A percentile compares a stretch with the other conserved stretches of the same genome.
Conservation (phyloP, 345 rosid species). For the Sisymbrium altissimum region DNA sequence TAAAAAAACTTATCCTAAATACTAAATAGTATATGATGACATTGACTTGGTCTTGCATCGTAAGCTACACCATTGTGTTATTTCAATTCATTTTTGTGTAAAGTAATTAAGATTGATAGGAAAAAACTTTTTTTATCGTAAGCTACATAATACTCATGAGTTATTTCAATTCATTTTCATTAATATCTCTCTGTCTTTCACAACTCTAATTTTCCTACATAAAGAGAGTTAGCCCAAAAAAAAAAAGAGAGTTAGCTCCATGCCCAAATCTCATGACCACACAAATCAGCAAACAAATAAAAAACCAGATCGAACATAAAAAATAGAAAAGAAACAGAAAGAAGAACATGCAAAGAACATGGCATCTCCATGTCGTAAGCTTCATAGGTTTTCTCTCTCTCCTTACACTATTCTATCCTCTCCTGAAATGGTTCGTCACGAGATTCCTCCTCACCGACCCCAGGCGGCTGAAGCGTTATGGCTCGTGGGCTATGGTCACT, state of each 20-base stretch:
- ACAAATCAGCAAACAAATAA: not conserved
- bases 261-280: conserved; percentile 7
- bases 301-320: not conserved
- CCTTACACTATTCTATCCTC: conserved; percentile 35
- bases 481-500: conserved; percentile 87
- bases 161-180: too few species aligned
- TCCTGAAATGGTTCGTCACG: conserved; percentile 46
- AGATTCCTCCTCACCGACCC: conserved; percentile 46
- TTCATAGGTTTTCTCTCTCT: conserved; percentile 51
- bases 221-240: too few species aligned
- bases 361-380: conserved; percentile 43
- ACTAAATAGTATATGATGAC: not conserved
- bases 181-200: not conserved
- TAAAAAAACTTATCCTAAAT: not conserved
- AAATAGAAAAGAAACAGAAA: not conserved
- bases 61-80: not conserved
- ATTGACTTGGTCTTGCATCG: not conserved
- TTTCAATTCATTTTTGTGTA: not conserved
- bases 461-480: conserved; percentile 52
- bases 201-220: conserved; percentile 1
- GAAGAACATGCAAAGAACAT: conserved; percentile 27
- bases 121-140: not conserved
- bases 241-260: conserved; percentile 4
- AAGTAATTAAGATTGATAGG: not conserved
- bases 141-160: too few species aligned